A percentile compares a stretch with the other conserved stretches of the same genome.
These are phyloP conservation scores for Didymella keratinophila DNA, from an alignment of 2,329 filamentous ascomycete genomes.

Conservation along the genomic window DNA sequence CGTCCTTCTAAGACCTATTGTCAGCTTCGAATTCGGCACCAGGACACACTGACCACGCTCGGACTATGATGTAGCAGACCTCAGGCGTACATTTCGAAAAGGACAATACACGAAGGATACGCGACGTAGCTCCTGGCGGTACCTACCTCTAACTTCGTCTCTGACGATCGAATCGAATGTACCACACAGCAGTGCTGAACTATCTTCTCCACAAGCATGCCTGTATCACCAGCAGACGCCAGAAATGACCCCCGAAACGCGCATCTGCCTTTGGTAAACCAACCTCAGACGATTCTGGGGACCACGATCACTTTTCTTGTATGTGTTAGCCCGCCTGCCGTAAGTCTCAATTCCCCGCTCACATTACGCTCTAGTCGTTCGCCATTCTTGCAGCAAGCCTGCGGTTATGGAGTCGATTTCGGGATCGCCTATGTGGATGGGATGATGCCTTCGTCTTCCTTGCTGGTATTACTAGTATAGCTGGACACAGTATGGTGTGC, in stretches of 20 bases:
- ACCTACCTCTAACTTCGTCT: neutral
- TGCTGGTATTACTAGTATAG: slow-evolving; percentile 32
- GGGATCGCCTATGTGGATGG: slow-evolving; percentile 44
- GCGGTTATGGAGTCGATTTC: slow-evolving; percentile 42
- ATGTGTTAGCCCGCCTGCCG: slow-evolving; percentile 14
- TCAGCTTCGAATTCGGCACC: slow-evolving; percentile 2
- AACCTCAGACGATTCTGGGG: slow-evolving; percentile 40
- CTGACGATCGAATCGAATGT: slow-evolving; percentile 5
- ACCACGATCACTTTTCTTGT: slow-evolving; percentile 42
- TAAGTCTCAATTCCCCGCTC: neutral
- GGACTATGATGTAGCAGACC: slow-evolving; percentile 5
- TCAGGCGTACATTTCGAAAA: neutral
- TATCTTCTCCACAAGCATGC: slow-evolving; percentile 13
- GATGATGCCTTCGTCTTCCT: slow-evolving; percentile 48
- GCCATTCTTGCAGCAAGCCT: slow-evolving; percentile 39
- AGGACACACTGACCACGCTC: neutral
- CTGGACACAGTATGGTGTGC: slow-evolving; percentile 42
- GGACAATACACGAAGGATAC: neutral
- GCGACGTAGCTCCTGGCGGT: neutral
- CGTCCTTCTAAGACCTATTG: slow-evolving; percentile 1
- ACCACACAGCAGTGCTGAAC: neutral
- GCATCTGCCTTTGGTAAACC: slow-evolving; percentile 40
- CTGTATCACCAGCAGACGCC: slow-evolving; percentile 20
- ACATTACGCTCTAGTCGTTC: slow-evolving; percentile 28
- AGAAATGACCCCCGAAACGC: slow-evolving; percentile 38